Base-by-base conservation (phyloP, 2,329 filamentous ascomycete genomes). In the Calonectria crousiana region DNA sequence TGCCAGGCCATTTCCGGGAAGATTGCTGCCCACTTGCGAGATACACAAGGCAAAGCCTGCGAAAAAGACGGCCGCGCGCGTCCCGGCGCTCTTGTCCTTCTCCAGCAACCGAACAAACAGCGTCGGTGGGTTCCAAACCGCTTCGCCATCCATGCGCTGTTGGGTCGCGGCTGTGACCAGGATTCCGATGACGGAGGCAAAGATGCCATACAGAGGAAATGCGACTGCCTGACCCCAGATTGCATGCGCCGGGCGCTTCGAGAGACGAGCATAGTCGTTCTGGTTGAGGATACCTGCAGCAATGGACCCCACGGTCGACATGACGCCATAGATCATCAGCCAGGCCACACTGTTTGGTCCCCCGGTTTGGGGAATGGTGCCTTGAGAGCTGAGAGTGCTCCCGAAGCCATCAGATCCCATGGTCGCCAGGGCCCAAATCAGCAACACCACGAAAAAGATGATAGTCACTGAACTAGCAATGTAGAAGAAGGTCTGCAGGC, bases 351-450 rank as follows among this genome's bases (percentile, higher is more conserved):
- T 84, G 2, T 76, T 58, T 1, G 83, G 81, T 0, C 83, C 82
- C 10, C 80, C 81, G 0, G 83, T 82, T 6, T 71, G 67, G 0
- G 82, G 79, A 2, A 83, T 77, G 0, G 73, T 62, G 0, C 77
- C 77, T 0, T 69, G 73, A 0, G 79, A 78, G 36, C 74, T 80
- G 18, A 85, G 71, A 1, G 84, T 83, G 60, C 80, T 78, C 23
- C 85, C 86, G 51, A 87, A 87, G 6, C 86, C 86, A 3, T 75
- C 78, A 0, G 81, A 60, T 1, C 85, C 86, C 85, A 87, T 87
- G 3, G 85, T 87, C 10, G 85, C 82, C 13, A 87, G 78, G 0
- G 86, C 84, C 87, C 87, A 88, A 74, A 87, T 85, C 41, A 88
- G 75, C 6, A 88, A 79, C 2, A 83, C 83, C 11, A 87, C 23